Percentiles rank a stretch among this genome's conserved stretches.
Conservation (phyloP, 2,329 filamentous ascomycete species). For the Monilinia polystroma region DNA sequence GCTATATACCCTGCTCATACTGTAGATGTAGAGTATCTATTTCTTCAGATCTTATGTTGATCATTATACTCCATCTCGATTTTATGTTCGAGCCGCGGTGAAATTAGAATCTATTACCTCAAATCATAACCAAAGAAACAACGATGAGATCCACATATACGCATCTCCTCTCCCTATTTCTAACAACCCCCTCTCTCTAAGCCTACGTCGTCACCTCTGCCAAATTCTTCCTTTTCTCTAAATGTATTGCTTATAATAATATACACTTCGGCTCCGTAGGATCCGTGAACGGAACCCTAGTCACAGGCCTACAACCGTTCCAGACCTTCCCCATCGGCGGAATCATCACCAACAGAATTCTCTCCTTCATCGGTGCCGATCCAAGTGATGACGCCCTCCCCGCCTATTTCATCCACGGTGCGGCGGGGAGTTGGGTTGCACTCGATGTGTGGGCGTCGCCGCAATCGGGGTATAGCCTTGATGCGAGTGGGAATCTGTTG, state of each 20-base stretch:
- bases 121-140: too few species aligned
- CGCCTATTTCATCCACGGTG: slow-evolving; percentile 4
- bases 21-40: too few species aligned
- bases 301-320: neutral
- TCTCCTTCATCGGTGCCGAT: slow-evolving; percentile 7
- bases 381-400: neutral
- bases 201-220: neutral
- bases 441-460: neutral
- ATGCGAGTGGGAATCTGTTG: neutral
- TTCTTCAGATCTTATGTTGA: too few species aligned
- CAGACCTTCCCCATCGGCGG: slow-evolving; percentile 8
- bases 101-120: neutral
- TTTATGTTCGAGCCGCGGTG: neutral
- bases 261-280: neutral
- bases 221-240: slow-evolving; percentile 8
- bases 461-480: slow-evolving; percentile 2
- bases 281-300: neutral
- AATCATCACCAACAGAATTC: neutral
- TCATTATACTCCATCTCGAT: too few species aligned
- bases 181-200: neutral
- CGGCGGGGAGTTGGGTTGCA: neutral
- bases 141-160: neutral
- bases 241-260: slow-evolving; percentile 8
- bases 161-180: neutral
- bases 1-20: neutral